Evolutionary conservation across 257 asterid genomes (phyloP), one percentile per base, ranked within the genome.

Genomic region (Nicotiana undulata): DNA sequence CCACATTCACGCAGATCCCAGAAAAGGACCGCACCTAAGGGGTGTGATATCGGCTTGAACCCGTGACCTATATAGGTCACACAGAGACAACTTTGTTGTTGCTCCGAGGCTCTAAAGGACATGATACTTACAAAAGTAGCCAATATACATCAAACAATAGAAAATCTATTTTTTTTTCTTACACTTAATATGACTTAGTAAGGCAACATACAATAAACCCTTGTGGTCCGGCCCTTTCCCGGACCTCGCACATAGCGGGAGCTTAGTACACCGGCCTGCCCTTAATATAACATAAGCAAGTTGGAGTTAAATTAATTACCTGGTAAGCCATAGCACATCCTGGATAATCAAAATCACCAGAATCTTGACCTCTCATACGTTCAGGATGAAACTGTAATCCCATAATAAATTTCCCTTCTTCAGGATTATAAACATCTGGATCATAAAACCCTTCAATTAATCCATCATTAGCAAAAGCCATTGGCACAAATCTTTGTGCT

Each of bases 371-470:
- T 46, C 95, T 86, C 98, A 93, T 95, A 76, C 98, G 83, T 65
- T 95, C 98, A 5, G 98, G 98, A 86, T 95, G 98, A 82, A 95
- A 95, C 79, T 95, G 98, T 24, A 95, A 89, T n/a, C 98, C 98
- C 97, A 93, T 91, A 17, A 93, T 92, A 75, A 95, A 95, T 86
- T 95, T 89, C 2, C 98, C 98, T 81, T 95, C 97, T 0, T 89
- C 90, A 3, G 98, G 98, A 79, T 86, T 87, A 87, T 92, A 92
- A 3, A 89, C 90, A 76, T 91, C 97, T 13, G 95, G 94, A 85
- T 95, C 98, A 79, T 95, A 95, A 64, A 93, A 93, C 10, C 93
- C 98, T 86, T 95, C 98, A 34, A 95, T 81, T 85, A 95, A 76
- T 29, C 98, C 97, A 82, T 95, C 98, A 2, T 92, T 91, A 7